Percentiles rank a stretch among this genome's conserved stretches.
phyloP scores from a whole-genome alignment of 192 early-diverging fungal species.

The Blastocladiella britannica region DNA sequence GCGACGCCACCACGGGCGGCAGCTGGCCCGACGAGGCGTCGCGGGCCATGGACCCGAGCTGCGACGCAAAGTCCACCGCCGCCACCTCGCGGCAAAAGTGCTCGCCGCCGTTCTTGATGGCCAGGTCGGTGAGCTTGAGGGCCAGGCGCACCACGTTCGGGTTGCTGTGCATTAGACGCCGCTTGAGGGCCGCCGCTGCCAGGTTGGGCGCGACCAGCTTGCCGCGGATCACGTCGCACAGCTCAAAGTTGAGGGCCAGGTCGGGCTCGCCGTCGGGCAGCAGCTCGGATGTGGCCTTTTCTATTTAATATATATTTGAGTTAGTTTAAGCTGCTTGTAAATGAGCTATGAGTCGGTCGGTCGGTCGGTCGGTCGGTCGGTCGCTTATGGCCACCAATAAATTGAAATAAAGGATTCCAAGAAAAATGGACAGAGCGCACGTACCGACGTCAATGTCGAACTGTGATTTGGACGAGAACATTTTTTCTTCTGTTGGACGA shows the following conservation, averaged over 20 bases:
- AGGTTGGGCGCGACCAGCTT: constrained; percentile 59
- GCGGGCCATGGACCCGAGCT: constrained; percentile 41
- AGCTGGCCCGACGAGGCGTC: constrained; percentile 25
- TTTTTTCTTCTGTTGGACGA: too few relatives aligned
- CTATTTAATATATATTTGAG: too few relatives aligned
- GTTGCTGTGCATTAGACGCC: constrained; percentile 65
- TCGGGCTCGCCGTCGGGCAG: constrained; percentile 69
- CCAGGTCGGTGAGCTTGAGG: constrained; percentile 72
- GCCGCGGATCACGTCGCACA: constrained; percentile 79
- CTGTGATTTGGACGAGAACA: too few relatives aligned
- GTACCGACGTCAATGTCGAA: too few relatives aligned
- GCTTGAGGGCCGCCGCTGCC: constrained; percentile 50
- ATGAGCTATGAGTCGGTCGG: too few relatives aligned
- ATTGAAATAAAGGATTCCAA: too few relatives aligned
- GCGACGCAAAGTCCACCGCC: constrained; percentile 73
- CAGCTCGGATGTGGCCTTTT: constrained; percentile 74
- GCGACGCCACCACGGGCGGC: constrained; percentile 47
- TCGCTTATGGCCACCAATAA: too few relatives aligned
- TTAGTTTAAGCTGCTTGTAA: too few relatives aligned
- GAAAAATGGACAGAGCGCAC: too few relatives aligned
- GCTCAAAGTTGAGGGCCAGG: constrained; percentile 61
- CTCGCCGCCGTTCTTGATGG: constrained; percentile 83
- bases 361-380: too few relatives aligned
- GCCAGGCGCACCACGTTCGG: constrained; percentile 84
- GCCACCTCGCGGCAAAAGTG: constrained; percentile 73